Conservation (phyloP, 2,329 filamentous ascomycete species). For the Talaromyces sp. region DNA sequence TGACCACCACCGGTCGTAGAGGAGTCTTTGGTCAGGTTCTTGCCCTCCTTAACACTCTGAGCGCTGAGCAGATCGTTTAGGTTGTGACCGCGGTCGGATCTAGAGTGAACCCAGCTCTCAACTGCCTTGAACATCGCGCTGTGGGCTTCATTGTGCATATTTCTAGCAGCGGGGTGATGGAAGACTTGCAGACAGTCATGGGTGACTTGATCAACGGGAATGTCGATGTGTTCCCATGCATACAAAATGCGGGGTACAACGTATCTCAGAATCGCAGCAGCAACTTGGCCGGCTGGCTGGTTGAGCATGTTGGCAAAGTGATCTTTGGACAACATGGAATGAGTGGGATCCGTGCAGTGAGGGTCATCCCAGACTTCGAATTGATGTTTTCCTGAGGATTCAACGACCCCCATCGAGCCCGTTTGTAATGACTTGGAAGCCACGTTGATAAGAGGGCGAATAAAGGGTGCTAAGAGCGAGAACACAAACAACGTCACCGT, state of each 20-base stretch:
- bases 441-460: conserved; percentile 84
- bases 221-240: conserved; percentile 84
- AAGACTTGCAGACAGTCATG: conserved; percentile 78
- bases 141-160: conserved; percentile 74
- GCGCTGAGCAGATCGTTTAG: conserved; percentile 75
- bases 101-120: conserved; percentile 70
- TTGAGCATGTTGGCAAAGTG: conserved; percentile 79
- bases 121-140: conserved; percentile 85
- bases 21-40: conserved; percentile 62
- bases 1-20: conserved; percentile 31
- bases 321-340: conserved; percentile 79
- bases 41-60: conserved; percentile 75
- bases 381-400: conserved; percentile 68
- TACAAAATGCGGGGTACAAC: conserved; percentile 82
- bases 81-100: conserved; percentile 61
- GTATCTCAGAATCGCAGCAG: conserved; percentile 75
- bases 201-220: conserved; percentile 77
- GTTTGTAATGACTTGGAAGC: conserved; percentile 81
- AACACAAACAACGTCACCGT: conserved; percentile 88
- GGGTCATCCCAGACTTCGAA: conserved; percentile 77
- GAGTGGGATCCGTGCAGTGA: conserved; percentile 70
- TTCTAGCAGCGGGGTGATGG: conserved; percentile 82
- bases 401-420: conserved; percentile 69
- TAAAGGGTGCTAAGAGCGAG: conserved; percentile 83
- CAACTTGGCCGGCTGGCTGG: conserved; percentile 69